Evolutionary conservation across 352 stramenopile genomes (phyloP).

Genomic region (Globisporangium lucens): DNA sequence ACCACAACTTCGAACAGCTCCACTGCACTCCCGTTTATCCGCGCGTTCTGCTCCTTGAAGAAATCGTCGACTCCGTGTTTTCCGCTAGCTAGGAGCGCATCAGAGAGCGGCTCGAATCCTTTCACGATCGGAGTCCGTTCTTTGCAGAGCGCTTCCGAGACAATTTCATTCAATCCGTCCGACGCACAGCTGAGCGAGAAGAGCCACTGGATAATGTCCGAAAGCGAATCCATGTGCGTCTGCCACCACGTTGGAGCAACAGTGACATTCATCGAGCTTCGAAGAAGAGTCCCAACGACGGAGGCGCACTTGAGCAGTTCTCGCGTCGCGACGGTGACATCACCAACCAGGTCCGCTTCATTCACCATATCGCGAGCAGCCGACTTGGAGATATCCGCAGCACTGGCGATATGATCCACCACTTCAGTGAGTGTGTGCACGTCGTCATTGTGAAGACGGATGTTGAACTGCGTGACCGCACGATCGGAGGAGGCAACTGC

Average conservation of each 20-base stretch:
- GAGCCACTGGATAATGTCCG: constrained; percentile 68
- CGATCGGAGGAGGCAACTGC: not conserved
- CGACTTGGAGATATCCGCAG: constrained; percentile 53
- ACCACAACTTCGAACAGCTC: constrained; percentile 14
- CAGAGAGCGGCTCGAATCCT: constrained; percentile 34
- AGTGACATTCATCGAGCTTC: constrained; percentile 69
- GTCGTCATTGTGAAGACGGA: constrained; percentile 86
- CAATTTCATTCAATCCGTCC: constrained; percentile 67
- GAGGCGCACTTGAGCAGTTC: constrained; percentile 45
- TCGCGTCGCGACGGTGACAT: constrained; percentile 40
- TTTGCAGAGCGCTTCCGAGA: constrained; percentile 63
- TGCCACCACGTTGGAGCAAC: constrained; percentile 70
- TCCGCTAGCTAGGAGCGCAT: constrained; percentile 18
- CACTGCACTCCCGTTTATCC: constrained; percentile 16
- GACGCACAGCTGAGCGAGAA: constrained; percentile 62
- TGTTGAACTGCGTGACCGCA: constrained; percentile 32
- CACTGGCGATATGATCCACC: constrained; percentile 55
- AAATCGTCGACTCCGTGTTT: constrained; percentile 19
- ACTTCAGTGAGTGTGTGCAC: constrained; percentile 76
- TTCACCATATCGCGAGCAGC: constrained; percentile 46
- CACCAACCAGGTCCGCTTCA: constrained; percentile 58
- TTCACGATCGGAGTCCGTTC: constrained; percentile 31
- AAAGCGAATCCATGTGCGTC: constrained; percentile 49
- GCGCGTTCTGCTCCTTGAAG: constrained; percentile 22
- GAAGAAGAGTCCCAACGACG: constrained; percentile 48